phyloP scores from a whole-genome alignment of 108 stramenopile genomes.

The Seminavis robusta region DNA sequence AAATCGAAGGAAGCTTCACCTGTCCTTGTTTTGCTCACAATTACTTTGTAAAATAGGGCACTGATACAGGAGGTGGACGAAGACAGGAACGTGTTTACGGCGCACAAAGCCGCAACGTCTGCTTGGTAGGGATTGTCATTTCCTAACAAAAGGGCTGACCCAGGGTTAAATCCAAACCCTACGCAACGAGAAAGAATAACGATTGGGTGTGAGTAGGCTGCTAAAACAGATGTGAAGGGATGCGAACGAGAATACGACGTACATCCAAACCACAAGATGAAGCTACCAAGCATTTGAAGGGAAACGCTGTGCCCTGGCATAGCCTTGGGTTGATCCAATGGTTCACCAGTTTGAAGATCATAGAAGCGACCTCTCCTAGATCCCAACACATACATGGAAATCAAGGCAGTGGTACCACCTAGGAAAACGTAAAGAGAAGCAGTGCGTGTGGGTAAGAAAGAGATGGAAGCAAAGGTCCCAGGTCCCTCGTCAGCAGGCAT shows the following conservation, averaged over 20 bases:
- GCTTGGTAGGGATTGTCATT: neutral
- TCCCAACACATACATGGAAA: constrained; percentile 57
- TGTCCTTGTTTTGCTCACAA: constrained; percentile 3
- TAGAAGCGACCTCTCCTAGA: constrained; percentile 58
- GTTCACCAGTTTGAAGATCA: constrained; percentile 37
- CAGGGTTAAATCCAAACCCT: constrained; percentile 13
- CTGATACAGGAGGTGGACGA: constrained; percentile 3
- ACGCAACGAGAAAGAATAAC: too few species aligned
- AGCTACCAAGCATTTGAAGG: constrained; percentile 40
- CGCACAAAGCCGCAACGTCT: neutral
- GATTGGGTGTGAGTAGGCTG: too few species aligned
- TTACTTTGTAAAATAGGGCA: neutral
- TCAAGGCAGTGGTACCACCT: constrained; percentile 66
- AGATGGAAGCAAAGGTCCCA: too few species aligned
- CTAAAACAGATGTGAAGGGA: too few species aligned
- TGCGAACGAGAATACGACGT: too few species aligned
- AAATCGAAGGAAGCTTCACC: constrained; percentile 28
- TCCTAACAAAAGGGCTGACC: constrained; percentile 5
- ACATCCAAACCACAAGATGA: constrained; percentile 81
- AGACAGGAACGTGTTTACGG: constrained; percentile 9
- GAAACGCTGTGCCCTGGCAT: constrained; percentile 49
- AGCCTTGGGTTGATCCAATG: constrained; percentile 25
- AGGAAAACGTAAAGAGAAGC: too few species aligned
- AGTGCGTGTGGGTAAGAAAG: too few species aligned
- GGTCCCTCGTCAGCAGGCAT: too few species aligned